Percentiles rank a stretch among this genome's conserved stretches.
Evolutionary conservation across 2,329 filamentous ascomycete species (phyloP).

Genomic region (Bisporella sp.): DNA sequence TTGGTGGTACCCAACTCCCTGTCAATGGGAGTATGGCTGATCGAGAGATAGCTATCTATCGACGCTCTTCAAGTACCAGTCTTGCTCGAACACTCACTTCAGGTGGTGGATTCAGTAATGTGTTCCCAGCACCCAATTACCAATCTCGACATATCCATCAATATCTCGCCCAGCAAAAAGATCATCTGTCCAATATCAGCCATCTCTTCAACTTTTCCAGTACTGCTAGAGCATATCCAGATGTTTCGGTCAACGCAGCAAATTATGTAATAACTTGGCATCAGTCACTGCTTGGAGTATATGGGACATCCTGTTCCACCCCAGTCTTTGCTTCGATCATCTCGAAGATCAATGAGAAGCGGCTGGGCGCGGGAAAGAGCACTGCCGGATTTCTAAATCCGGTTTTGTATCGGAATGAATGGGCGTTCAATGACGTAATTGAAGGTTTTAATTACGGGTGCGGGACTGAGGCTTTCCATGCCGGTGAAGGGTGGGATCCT

Average conservation of each 20-base stretch:
- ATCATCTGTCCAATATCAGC: conserved; percentile 14
- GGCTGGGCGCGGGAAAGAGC: conserved; percentile 25
- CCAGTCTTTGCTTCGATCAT: conserved; percentile 53
- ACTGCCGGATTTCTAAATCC: conserved; percentile 36
- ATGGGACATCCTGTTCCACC: conserved; percentile 41
- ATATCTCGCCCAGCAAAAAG: conserved; percentile 9
- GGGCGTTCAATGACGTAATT: conserved; percentile 28
- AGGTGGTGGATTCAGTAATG: conserved; percentile 22
- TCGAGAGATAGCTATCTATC: conserved; percentile 56
- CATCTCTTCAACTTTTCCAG: conserved; percentile 39
- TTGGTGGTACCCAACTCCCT: conserved; percentile 57
- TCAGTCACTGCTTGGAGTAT: conserved; percentile 35
- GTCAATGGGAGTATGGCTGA: conserved; percentile 27
- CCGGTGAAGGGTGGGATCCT: conserved; percentile 30
- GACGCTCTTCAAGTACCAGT: too few species aligned
- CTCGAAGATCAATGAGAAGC: conserved; percentile 30
- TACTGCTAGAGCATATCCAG: conserved; percentile 23
- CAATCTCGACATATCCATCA: not conserved
- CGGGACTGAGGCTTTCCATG: conserved; percentile 22
- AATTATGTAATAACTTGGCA: conserved; percentile 37
- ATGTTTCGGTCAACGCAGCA: conserved; percentile 32
- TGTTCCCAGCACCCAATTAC: conserved; percentile 18
- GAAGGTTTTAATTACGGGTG: conserved; percentile 34
- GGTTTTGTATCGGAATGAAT: conserved; percentile 29
- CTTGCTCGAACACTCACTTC: too few species aligned